phyloP scores from a whole-genome alignment of 1,284 basidiomycete genomes.

The Fomitopsis betulina region DNA sequence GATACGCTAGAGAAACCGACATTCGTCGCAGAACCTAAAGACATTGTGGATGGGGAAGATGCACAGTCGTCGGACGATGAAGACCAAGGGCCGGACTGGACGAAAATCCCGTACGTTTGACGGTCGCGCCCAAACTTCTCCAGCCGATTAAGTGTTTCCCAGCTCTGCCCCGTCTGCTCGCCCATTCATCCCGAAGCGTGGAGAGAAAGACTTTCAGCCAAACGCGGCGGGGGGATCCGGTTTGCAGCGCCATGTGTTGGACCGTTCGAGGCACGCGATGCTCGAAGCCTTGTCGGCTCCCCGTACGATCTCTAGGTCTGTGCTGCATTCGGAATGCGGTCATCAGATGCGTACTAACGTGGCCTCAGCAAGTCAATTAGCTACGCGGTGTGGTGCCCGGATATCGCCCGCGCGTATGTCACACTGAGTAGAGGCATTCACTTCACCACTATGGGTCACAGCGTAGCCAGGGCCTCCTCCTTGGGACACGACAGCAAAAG shows the following conservation, averaged over 20 bases:
- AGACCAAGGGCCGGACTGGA: constrained; percentile 57
- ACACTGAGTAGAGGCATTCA: constrained; percentile 72
- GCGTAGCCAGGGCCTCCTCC: constrained; percentile 39
- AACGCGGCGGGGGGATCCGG: constrained; percentile 67
- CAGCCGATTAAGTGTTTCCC: constrained; percentile 1
- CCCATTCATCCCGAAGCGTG: constrained; percentile 81
- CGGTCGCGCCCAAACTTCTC: constrained; percentile 11
- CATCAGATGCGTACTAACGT: constrained; percentile 2
- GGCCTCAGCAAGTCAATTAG: constrained; percentile 63
- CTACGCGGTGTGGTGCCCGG: constrained; percentile 70
- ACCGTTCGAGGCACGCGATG: constrained; percentile 76
- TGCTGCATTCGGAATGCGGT: neutral
- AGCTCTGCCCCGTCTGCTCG: constrained; percentile 22
- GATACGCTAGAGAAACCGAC: constrained; percentile 29
- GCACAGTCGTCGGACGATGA: constrained; percentile 50
- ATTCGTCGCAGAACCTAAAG: constrained; percentile 10
- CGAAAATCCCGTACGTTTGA: constrained; percentile 41
- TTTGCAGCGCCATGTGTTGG: constrained; percentile 74
- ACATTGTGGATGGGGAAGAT: constrained; percentile 30
- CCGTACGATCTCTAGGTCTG: constrained; percentile 71
- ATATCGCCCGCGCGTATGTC: constrained; percentile 61
- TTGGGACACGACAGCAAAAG: constrained; percentile 34
- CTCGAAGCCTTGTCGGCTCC: constrained; percentile 74
- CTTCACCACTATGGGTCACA: constrained; percentile 77
- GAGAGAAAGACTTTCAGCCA: constrained; percentile 97